These are phyloP conservation scores for Solanum tarijense DNA, from an alignment of 257 asterid species.

Conservation along the genomic window DNA sequence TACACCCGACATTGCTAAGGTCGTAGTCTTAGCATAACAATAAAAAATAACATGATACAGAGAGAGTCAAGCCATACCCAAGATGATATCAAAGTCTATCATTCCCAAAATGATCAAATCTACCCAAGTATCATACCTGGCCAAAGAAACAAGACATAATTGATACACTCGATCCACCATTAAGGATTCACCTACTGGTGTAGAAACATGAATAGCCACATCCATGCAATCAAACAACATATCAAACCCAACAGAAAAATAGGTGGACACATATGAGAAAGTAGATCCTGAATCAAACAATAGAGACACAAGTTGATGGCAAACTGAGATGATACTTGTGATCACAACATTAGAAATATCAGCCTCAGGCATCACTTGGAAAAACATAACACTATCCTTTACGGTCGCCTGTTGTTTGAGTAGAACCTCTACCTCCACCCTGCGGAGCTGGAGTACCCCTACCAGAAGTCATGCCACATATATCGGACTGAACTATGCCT, in stretches of 20 bases:
- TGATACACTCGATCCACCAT: background rate
- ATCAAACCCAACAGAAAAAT: background rate
- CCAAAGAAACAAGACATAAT: background rate
- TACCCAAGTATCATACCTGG: background rate
- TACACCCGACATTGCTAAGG: background rate
- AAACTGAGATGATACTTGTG: background rate
- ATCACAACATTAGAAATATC: background rate
- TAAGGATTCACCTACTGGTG: background rate
- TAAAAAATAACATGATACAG: no score
- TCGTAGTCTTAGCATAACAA: background rate
- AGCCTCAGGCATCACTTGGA: background rate
- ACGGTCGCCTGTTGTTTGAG: no score
- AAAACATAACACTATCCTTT: background rate
- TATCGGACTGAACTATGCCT: no score
- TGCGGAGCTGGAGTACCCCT: background rate
- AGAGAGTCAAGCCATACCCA: background rate
- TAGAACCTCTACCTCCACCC: background rate
- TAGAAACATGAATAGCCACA: background rate
- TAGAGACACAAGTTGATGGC: background rate
- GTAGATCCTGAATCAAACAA: background rate
- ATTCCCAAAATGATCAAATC: background rate
- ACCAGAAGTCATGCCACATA: no score
- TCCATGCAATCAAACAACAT: no score
- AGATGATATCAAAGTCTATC: background rate
- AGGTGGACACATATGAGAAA: background rate